Conservation (phyloP, 1,139 yeast genomes). For the Taphrina confusa region DNA sequence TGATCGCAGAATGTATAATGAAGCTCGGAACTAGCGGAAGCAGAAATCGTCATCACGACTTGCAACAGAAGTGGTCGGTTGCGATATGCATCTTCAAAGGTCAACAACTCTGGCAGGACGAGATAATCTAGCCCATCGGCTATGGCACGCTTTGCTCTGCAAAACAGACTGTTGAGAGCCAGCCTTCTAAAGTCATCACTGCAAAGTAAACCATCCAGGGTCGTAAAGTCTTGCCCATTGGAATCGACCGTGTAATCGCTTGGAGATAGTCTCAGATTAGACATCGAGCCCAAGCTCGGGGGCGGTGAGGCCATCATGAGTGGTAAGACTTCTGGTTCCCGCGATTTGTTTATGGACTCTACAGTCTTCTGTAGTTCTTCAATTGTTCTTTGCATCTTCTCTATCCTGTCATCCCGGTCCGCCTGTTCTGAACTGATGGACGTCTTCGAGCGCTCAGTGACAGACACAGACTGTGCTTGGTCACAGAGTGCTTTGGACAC, state of each 20-base stretch:
- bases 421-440: not conserved
- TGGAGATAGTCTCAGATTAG: too few species aligned
- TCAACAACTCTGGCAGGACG: not conserved
- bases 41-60: slow-evolving; percentile 1
- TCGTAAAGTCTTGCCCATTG: not conserved
- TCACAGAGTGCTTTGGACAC: not conserved
- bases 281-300: too few species aligned
- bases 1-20: not conserved
- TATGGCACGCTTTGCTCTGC: not conserved
- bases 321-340: too few species aligned
- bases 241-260: too few species aligned
- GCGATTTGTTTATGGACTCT: not conserved
- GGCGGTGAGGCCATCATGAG: too few species aligned
- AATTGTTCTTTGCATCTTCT: not conserved
- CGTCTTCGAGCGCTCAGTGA: not conserved
- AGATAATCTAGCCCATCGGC: not conserved
- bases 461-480: too few species aligned
- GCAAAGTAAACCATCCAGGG: not conserved
- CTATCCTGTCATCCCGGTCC: not conserved
- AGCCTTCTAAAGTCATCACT: not conserved
- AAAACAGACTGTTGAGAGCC: not conserved
- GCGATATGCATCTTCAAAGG: not conserved
- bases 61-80: not conserved
- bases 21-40: not conserved
- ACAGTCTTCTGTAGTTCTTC: not conserved